Base-by-base conservation (phyloP, 495 filamentous ascomycete species). In the Chaetomium cochliodes region DNA sequence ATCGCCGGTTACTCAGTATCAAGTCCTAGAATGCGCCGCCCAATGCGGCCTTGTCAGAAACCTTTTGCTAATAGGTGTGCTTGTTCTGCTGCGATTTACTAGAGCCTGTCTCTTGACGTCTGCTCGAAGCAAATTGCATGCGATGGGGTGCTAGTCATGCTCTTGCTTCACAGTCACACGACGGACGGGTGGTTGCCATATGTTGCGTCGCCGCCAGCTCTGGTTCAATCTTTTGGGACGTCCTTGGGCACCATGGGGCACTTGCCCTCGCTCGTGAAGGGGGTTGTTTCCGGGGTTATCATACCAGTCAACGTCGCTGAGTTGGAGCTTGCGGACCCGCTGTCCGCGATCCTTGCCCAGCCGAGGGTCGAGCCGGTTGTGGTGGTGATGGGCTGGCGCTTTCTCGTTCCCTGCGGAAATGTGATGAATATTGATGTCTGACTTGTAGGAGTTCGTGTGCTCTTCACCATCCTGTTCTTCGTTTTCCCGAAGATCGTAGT, bases 301-400 rank as follows among this genome's bases (percentile, higher is more conserved):
- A 78, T 93, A 97, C 94, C 94, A 98, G 75, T 98, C 93, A 74
- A 98, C 91, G 74, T 98, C 94, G 73, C 90, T 96, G 54, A 98
- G 84, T 72, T 98, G 93, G 62, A 98, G 81, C 75, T 96, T 96
- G 70, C 93, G 85, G 42, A 92, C 87, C 16, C 93, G 89, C 74
- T 96, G 92, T 60, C 89, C 87, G 67, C 92, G 88, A 68, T 87
- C 89, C 58, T 85, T 88, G 63, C 82, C 82, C 25, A 87, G 83
- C 73, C 67, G 60, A n/a, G 87, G 91, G 61, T 97, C 91, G 53
- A 82, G 72, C 59, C 82, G 78, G 67, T 79, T 80, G 63, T 80
- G 70, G 47, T 80, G 70, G 65, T 81, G 70, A 64, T 80, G 78
- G n/a, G 78, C 70, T 33, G 72, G 65, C 13, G 75, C 58, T 64